Evolutionary conservation across 2,329 filamentous ascomycete species (phyloP), one percentile per base, ranked within the genome.

Genomic region (Zalaria sp.): DNA sequence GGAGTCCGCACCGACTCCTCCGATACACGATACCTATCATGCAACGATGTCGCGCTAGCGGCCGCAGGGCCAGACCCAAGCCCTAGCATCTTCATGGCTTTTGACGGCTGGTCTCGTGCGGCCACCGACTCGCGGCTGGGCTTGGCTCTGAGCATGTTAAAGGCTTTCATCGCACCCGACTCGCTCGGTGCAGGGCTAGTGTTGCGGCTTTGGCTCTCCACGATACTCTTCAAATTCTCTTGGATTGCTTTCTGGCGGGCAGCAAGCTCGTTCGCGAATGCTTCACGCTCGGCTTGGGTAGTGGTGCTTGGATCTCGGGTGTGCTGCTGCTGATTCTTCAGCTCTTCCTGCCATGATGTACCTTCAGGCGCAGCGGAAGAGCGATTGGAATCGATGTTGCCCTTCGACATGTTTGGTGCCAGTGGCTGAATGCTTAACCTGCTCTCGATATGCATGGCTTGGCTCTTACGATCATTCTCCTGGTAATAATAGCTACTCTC

Each of bases 231-330:
- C 36, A 88, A 64, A 49, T 77, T 80, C 57, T 88, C 81, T 40
- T 83, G 77, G 5, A 88, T 80, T 1, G 79, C 73, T 27, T 75
- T 74, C 42, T 81, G 76, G 10, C 82, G 75, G 48, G 79, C 73
- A 2, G 81, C 82, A 34, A 88, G 69, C 52, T 86, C 80, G 40
- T 71, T 76, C 11, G 80, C 78, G 53, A 88, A 87, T 27, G 84
- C 82, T 40, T 84, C 77, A 4, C 72, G 69, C 40, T 79, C 77
- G 27, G 68, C 64, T 37, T 70, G 63, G 8, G 66, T 71, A 35
- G 68, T 69, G 4, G 64, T 66, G 52, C 70, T 73, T 38, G 60
- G 59, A 43, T 66, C 60, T 34, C 71, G 63, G 26, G 60, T 63
- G 46, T 75, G 71, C 36, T 60, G 58, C 43, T 57, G 61, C 18